Base-by-base conservation (phyloP, 2,329 filamentous ascomycete genomes). In the Madurella mycetomatis region DNA sequence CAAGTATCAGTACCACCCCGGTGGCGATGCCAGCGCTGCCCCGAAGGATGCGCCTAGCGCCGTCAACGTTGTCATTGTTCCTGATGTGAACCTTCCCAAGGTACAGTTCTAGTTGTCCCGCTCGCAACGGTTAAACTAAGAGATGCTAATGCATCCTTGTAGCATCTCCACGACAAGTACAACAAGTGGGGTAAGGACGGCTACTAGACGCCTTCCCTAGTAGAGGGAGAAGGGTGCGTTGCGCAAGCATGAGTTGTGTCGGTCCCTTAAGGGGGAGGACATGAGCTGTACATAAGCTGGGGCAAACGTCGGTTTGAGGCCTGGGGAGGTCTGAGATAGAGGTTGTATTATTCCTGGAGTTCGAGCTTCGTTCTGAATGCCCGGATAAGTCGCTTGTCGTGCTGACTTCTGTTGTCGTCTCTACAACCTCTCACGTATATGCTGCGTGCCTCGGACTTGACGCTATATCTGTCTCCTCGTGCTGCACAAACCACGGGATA, bases 111-210 rank as follows among this genome's bases (percentile, higher is more conserved):
- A 19, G 17, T 30, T 34, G 8, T 9, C 45, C n/a, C 15, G 12
- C 19, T 41, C 4, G 9, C 13, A 25, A 18, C 19, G 32, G 17
- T 13, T 47, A 16, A 13, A 30, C 2, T 9, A 2, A 19, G 25
- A 39, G 44, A 54, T 37, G 31, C 49, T 60, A 51, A 58, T 43
- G 32, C 9, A n/a, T 19, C 30, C 34, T 15, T 47, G 54, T 66
- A 95, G 90, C 82, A 87, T 67, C 84, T 96, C 62, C 94, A 99
- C 78, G 94, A 99, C 66, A 88, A 87, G 78, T 97, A 87, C 85
- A 99, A 99, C 88, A 99, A 99, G 82, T 97, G 90, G 85, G 94
- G 94, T 74, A 97, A 97, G 85, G 94, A 97, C 65, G 92, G 90
- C 65, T 97, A 88, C 76, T 89, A 78, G 70, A 69, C 25, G 25